A percentile compares a stretch with the other conserved stretches of the same genome.
phyloP scores from a whole-genome alignment of 192 early-diverging fungal genomes.

The Backusella circina region DNA sequence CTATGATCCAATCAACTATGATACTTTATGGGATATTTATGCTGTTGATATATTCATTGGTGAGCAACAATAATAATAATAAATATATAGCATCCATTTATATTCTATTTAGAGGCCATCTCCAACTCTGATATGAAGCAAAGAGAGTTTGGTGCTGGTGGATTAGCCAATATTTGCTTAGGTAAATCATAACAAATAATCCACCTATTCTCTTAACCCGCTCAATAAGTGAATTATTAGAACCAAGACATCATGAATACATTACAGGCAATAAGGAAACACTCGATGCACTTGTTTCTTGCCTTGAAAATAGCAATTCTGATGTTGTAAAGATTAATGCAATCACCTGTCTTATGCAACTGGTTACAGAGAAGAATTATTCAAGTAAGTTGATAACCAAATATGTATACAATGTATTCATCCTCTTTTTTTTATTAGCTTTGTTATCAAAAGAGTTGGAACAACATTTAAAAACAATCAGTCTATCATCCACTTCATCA shows the following conservation, averaged over 20 bases:
- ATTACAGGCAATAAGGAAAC: background rate
- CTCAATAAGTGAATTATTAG: background rate
- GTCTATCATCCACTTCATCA: background rate
- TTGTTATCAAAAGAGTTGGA: background rate
- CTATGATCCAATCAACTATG: slow-evolving; percentile 53
- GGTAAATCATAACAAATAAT: too few relatives aligned
- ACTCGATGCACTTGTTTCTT: background rate
- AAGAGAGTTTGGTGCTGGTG: slow-evolving; percentile 25
- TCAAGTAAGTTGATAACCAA: background rate
- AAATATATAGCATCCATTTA: too few relatives aligned
- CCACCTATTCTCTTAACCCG: too few relatives aligned
- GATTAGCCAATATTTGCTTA: slow-evolving; percentile 29
- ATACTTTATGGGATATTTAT: slow-evolving; percentile 37
- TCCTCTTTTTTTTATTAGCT: background rate
- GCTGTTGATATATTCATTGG: slow-evolving; percentile 40
- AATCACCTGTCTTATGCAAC: slow-evolving; percentile 7
- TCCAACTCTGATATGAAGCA: background rate
- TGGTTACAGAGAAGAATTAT: background rate
- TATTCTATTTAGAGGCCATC: slow-evolving; percentile 19
- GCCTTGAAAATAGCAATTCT: background rate
- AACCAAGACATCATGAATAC: slow-evolving; percentile 6
- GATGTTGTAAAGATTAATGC: background rate
- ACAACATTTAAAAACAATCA: background rate
- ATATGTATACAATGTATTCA: background rate
- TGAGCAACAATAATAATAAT: too few relatives aligned